Conservation (phyloP, 1,139 yeast genomes). For the Entelexis sorbosivorans region DNA sequence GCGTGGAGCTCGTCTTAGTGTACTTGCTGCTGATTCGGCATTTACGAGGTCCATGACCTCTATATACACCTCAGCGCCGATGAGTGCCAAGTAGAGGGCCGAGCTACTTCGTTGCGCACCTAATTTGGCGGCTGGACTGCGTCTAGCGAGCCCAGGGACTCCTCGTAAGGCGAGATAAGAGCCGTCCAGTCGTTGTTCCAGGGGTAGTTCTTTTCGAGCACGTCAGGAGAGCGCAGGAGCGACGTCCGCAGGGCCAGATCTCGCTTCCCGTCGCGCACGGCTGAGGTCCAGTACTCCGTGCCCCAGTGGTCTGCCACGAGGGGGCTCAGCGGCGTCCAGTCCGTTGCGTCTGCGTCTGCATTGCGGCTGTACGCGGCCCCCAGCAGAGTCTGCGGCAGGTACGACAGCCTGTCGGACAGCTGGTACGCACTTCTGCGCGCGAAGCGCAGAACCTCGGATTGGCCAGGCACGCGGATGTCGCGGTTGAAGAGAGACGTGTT, state of each 20-base stretch:
- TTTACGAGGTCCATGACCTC: too few relatives aligned
- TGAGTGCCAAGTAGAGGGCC: too few relatives aligned
- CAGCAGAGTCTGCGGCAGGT: conserved; percentile 14
- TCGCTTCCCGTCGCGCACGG: neutral
- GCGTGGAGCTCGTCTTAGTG: too few relatives aligned
- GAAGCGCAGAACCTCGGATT: neutral
- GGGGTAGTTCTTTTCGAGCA: conserved; percentile 12
- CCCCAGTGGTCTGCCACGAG: conserved; percentile 14
- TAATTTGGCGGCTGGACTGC: too few relatives aligned
- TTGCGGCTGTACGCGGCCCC: conserved; percentile 6
- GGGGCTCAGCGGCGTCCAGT: conserved; percentile 9
- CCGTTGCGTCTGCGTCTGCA: neutral
- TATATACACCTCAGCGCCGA: too few relatives aligned
- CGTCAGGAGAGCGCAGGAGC: conserved; percentile 16
- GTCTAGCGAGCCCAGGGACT: neutral
- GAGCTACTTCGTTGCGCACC: too few relatives aligned
- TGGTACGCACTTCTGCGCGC: conserved; percentile 3
- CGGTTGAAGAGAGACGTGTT: conserved; percentile 9
- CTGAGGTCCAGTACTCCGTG: neutral
- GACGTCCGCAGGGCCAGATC: neutral
- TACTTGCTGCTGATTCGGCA: too few relatives aligned
- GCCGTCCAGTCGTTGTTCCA: conserved; percentile 2
- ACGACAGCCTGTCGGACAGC: neutral
- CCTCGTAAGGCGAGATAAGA: neutral
- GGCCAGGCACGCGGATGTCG: neutral